Base-by-base conservation (phyloP, 345 rosid genomes). In the Murraya koenigii region DNA sequence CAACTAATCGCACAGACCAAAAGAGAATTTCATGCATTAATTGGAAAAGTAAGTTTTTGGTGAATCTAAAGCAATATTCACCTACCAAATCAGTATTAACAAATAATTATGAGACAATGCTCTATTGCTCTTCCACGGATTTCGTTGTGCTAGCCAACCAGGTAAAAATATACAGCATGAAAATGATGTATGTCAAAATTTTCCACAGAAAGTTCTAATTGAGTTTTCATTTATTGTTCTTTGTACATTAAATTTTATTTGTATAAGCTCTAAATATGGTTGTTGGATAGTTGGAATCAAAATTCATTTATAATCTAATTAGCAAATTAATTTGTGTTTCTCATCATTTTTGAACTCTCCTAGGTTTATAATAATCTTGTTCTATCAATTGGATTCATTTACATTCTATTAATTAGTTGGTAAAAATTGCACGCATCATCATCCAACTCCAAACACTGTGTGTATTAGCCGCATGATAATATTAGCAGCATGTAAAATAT, bases 1-100 rank as follows among this genome's bases (percentile, higher is more conserved):
- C 75, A 71, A 71, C 63, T 54, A 71, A 71, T 71, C 62, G 33
- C 28, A 52, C 22, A 32, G 62, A 32, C 63, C 63, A 54, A 33
- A 35, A 32, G 6, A 20, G 22, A 33, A 52, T 71, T 69, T 28
- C 25, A 8, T 26, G 35, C 59, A 41, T 26, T 64, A 36, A 20
- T 44, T n/a, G 7, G 20, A 7, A 54, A 71, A 22, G 8, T 26
- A 15, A 35, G 22, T 20, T 8, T 55, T 33, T 23, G 64, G 63
- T 35, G 32, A 55, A 30, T 22, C 47, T 8, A 14, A n/a, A 4
- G 49, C 63, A 71, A 28, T 28, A 22, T 71, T 71, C 63, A 71
- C 47, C 75, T 33, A 33, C 75, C 47, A 55, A 54, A 71, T 33
- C 63, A 71, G 2, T 32, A 32, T 1, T 52, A 11, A 30, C 55